Evolutionary conservation across 805 yeast genomes (phyloP).

Genomic region (Kregervanrija delftensis): DNA sequence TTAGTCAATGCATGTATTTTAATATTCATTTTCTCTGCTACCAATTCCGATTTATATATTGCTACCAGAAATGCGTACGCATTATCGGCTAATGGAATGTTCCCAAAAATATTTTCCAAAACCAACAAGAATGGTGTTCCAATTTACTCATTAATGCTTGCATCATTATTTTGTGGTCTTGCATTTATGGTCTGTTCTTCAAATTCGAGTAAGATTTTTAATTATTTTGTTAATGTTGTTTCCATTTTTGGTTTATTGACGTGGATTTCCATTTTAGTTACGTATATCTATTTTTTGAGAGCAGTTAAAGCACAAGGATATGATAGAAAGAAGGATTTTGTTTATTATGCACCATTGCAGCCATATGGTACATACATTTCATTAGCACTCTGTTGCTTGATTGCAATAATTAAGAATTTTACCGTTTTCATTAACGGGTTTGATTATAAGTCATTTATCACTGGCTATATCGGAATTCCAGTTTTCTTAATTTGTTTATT

Average conservation of each 20-base stretch:
- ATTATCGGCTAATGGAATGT: slow-evolving; percentile 64
- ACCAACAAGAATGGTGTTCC: slow-evolving; percentile 73
- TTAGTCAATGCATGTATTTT: slow-evolving; percentile 73
- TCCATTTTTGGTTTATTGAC: slow-evolving; percentile 70
- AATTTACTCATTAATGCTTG: slow-evolving; percentile 43
- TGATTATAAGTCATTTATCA: slow-evolving; percentile 60
- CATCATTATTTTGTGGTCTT: slow-evolving; percentile 50
- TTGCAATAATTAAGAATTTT: slow-evolving; percentile 62
- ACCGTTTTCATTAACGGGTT: slow-evolving; percentile 57
- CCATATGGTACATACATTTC: slow-evolving; percentile 64
- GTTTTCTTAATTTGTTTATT: slow-evolving; percentile 46
- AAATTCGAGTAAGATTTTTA: slow-evolving; percentile 50
- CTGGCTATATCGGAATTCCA: slow-evolving; percentile 74
- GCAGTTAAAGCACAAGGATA: slow-evolving; percentile 67
- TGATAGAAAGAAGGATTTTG: slow-evolving; percentile 44
- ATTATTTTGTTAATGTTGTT: slow-evolving; percentile 68
- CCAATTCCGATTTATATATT: slow-evolving; percentile 72
- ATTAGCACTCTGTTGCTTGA: slow-evolving; percentile 42
- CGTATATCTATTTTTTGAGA: slow-evolving; percentile 57
- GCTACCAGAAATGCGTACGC: slow-evolving; percentile 73
- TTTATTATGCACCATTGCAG: slow-evolving; percentile 60
- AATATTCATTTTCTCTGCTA: slow-evolving; percentile 73
- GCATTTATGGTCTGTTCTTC: slow-evolving; percentile 66
- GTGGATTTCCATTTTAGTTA: slow-evolving; percentile 65
- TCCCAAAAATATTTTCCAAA: slow-evolving; percentile 59